Evolutionary conservation across 1,284 basidiomycete genomes (phyloP).

Genomic region (Austroboletus novae-zelandiae): DNA sequence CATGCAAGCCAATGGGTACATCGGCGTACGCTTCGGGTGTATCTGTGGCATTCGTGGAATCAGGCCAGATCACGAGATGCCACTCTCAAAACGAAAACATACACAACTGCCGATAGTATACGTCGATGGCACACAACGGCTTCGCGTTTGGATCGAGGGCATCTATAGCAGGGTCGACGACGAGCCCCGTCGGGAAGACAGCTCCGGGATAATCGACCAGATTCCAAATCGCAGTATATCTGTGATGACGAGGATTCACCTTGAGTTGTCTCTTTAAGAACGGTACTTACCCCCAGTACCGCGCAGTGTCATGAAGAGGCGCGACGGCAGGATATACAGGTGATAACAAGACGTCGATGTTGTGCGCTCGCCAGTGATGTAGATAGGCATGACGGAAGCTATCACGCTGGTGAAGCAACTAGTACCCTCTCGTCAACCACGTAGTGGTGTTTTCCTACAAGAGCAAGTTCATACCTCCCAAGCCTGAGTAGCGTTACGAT

Average conservation of each 20-base stretch:
- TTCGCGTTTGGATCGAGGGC: not conserved
- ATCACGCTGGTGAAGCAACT: not conserved
- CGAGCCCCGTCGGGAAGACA: not conserved
- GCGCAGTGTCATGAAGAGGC: not conserved
- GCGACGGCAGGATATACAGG: not conserved
- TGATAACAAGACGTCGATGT: not conserved
- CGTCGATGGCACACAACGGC: conserved; percentile 16
- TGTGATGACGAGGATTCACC: not conserved
- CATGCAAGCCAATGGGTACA: conserved; percentile 19
- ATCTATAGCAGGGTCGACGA: not conserved
- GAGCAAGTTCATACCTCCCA: not conserved
- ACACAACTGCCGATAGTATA: conserved; percentile 21
- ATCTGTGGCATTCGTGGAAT: conserved; percentile 12
- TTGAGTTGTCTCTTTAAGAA: not conserved
- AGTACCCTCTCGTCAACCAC: not conserved
- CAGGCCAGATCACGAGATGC: not conserved
- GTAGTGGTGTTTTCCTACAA: not conserved
- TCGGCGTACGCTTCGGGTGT: conserved; percentile 14
- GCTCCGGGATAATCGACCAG: conserved; percentile 13
- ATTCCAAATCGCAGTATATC: conserved; percentile 28
- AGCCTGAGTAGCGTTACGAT: not conserved
- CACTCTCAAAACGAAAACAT: not conserved
- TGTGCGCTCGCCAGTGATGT: not conserved
- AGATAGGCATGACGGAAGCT: not conserved
- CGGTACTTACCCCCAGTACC: not conserved